A percentile compares a stretch with the other conserved stretches of the same genome.
Evolutionary conservation across 805 yeast species (phyloP).

Genomic region (Scheffersomyces amazonensis): DNA sequence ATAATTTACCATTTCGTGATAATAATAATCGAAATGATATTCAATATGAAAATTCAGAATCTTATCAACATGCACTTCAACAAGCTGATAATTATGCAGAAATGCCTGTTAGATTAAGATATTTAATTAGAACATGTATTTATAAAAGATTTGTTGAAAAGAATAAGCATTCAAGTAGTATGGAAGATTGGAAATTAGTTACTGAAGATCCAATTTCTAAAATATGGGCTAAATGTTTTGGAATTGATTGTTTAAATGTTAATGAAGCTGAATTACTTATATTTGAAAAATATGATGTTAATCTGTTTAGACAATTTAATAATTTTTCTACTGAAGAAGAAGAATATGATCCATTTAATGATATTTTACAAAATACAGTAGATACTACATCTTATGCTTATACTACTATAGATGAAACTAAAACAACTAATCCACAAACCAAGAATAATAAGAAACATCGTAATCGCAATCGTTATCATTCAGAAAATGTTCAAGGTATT

Average conservation of each 20-base stretch:
- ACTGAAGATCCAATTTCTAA: constrained; percentile 58
- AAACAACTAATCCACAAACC: constrained; percentile 1
- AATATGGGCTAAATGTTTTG: constrained; percentile 53
- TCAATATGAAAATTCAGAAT: constrained; percentile 25
- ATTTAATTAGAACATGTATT: constrained; percentile 56
- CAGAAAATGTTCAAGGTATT: constrained; percentile 8
- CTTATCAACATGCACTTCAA: constrained; percentile 21
- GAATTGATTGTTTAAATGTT: constrained; percentile 51
- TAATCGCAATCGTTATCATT: not conserved
- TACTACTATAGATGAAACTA: constrained; percentile 2
- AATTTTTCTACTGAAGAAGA: constrained; percentile 22
- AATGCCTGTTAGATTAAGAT: constrained; percentile 53
- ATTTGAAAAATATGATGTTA: constrained; percentile 35
- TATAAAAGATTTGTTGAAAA: constrained; percentile 47
- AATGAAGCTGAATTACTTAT: constrained; percentile 48
- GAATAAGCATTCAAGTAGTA: constrained; percentile 5
- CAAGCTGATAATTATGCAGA: constrained; percentile 30
- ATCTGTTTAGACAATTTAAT: constrained; percentile 18
- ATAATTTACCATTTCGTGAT: constrained; percentile 2
- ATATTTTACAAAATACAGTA: constrained; percentile 28
- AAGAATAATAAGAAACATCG: too few species aligned
- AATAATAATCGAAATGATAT: constrained; percentile 17
- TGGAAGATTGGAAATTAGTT: constrained; percentile 51
- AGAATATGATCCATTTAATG: constrained; percentile 16
- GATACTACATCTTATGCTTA: constrained; percentile 31